Evolutionary conservation across 2,329 filamentous ascomycete genomes (phyloP), one percentile per base, ranked within the genome.

Genomic region (Botrytis medusae): DNA sequence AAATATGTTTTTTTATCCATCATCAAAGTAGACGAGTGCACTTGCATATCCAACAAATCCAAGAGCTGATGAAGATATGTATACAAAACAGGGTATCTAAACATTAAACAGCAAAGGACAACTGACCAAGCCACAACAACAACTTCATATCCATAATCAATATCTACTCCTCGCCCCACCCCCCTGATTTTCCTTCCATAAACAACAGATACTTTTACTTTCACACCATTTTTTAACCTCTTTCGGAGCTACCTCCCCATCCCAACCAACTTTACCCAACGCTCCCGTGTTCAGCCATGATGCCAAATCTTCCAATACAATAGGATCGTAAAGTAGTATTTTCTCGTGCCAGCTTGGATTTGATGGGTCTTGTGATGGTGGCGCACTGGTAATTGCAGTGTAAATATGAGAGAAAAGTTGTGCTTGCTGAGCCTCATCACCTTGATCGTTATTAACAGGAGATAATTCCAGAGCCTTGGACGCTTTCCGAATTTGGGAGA

Each of bases 181-280:
- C 20, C 78, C 78, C 25, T 80, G 71, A 72, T 78, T 81, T 64
- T 79, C 79, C 69, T 71, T 90, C 90, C 90, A 93, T 46, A 94
- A 84, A 82, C 94, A 97, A 79, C 94, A 97, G 16, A 98, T 86
- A 63, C 95, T 94, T 81, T 92, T 92, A 59, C 89, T 90, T 82
- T 97, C 93, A 80, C 95, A 98, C 95, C 95, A 98, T 78, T 87
- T 89, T 85, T 96, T 94, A 29, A 97, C 92, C 80, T 93, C 90
- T 44, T 81, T 84, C 0, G 88, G 84, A 10, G 84, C 85, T 16
- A 92, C 87, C 80, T 93, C 90, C 14, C 86, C 86, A 76, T 93
- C 91, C 77, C 88, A 92, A 0, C 89, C 89, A 0, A 89, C 87
- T 5, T 85, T 84, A 20, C 86, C 86, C 62, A 95, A 82, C 37